A percentile compares a stretch with the other conserved stretches of the same genome.
Evolutionary conservation across 1,139 yeast species (phyloP).

Genomic region (Wickerhamomyces sp.): DNA sequence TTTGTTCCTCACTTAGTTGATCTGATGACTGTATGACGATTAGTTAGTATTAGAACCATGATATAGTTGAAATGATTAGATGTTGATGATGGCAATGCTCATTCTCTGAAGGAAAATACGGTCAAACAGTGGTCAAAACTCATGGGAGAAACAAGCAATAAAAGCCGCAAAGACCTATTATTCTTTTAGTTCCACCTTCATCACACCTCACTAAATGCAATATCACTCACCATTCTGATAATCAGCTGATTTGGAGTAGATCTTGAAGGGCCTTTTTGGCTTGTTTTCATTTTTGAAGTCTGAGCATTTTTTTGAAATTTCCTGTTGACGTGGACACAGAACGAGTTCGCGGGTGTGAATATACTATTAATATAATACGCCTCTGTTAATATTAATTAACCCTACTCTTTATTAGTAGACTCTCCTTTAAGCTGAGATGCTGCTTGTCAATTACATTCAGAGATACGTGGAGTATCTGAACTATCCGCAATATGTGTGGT

Average conservation of each 20-base stretch:
- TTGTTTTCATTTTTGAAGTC: neutral
- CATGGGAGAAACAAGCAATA: too few relatives aligned
- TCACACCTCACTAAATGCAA: too few relatives aligned
- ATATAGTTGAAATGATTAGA: too few relatives aligned
- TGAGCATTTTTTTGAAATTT: neutral
- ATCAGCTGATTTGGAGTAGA: too few relatives aligned
- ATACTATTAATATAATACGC: too few relatives aligned
- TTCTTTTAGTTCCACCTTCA: too few relatives aligned
- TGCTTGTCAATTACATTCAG: neutral
- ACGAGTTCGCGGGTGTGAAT: neutral
- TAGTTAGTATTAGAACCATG: constrained; percentile 5
- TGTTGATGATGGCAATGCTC: neutral
- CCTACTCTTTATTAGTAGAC: too few relatives aligned
- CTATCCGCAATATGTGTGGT: constrained; percentile 24
- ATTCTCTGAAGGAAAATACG: too few relatives aligned
- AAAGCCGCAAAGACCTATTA: too few relatives aligned
- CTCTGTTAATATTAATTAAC: too few relatives aligned
- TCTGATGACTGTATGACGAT: constrained; percentile 38
- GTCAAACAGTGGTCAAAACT: too few relatives aligned
- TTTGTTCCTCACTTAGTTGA: constrained; percentile 91
- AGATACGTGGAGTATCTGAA: neutral
- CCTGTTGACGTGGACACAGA: neutral
- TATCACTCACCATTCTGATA: too few relatives aligned
- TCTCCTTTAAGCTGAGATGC: neutral
- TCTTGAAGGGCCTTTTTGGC: neutral